Evolutionary conservation across 805 yeast species (phyloP).

Genomic region (Scheffersomyces lignosus): DNA sequence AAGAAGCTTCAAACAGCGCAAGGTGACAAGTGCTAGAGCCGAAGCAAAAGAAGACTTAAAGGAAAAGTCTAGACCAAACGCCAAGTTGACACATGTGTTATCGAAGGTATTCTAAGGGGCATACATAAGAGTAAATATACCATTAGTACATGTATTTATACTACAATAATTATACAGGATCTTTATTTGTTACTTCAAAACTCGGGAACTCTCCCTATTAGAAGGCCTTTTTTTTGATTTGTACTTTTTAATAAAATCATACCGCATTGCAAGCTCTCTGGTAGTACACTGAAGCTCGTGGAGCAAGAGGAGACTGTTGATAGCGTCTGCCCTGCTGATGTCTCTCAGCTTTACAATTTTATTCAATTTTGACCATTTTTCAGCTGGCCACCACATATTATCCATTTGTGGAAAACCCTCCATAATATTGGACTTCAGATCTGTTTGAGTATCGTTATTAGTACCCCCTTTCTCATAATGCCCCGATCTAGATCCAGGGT

Average conservation of each 20-base stretch:
- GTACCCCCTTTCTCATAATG: too few relatives aligned
- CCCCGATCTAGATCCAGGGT: too few relatives aligned
- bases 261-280: slow-evolving; percentile 7
- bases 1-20: slow-evolving; percentile 70
- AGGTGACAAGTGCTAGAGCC: slow-evolving; percentile 65
- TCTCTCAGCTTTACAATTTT: slow-evolving; percentile 26
- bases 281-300: slow-evolving; percentile 24
- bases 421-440: too few relatives aligned
- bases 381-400: slow-evolving; percentile 34
- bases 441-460: too few relatives aligned
- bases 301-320: slow-evolving; percentile 26
- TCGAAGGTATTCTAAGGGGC: slow-evolving; percentile 47
- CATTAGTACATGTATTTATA: background rate
- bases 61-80: slow-evolving; percentile 36
- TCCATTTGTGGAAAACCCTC: too few relatives aligned
- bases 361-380: slow-evolving; percentile 33
- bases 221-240: too few relatives aligned
- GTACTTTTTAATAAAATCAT: slow-evolving; percentile 4
- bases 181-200: background rate
- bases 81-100: slow-evolving; percentile 49
- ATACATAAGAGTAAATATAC: too few relatives aligned
- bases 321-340: slow-evolving; percentile 26
- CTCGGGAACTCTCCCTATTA: too few relatives aligned
- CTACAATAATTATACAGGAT: background rate
- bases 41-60: slow-evolving; percentile 54